These are phyloP conservation scores for Phytophthora podocarpi DNA, from an alignment of 352 stramenopile genomes.

Conservation along the genomic window DNA sequence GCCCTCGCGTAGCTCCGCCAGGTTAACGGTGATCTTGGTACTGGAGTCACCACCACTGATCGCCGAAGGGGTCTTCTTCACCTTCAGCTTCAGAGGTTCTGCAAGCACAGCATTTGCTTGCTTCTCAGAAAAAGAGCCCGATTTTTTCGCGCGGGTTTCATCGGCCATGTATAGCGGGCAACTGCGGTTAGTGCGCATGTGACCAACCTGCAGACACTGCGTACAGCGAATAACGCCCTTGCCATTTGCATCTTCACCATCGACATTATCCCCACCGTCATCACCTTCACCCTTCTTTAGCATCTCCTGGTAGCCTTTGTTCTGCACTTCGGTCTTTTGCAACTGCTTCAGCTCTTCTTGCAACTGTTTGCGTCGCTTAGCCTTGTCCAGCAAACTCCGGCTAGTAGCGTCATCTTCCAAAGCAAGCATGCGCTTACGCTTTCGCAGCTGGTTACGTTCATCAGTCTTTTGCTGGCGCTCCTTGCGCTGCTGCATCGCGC, in stretches of 20 bases:
- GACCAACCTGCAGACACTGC: slow-evolving; percentile 74
- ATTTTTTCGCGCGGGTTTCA: slow-evolving; percentile 50
- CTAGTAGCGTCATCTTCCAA: slow-evolving; percentile 62
- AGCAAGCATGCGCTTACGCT: slow-evolving; percentile 79
- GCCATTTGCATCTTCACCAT: slow-evolving; percentile 35
- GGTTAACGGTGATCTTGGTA: slow-evolving; percentile 78
- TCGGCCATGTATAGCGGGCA: slow-evolving; percentile 86
- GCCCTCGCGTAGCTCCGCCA: slow-evolving; percentile 75
- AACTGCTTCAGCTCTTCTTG: slow-evolving; percentile 88
- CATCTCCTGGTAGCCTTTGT: slow-evolving; percentile 85
- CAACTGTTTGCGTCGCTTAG: slow-evolving; percentile 82
- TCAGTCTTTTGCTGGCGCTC: slow-evolving; percentile 74
- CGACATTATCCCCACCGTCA: slow-evolving; percentile 18
- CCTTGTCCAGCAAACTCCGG: slow-evolving; percentile 69
- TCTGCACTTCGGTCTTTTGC: slow-evolving; percentile 81
- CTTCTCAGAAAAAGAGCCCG: slow-evolving; percentile 23
- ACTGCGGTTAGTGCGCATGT: slow-evolving; percentile 87
- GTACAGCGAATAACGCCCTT: slow-evolving; percentile 83
- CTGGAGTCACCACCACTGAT: slow-evolving; percentile 32
- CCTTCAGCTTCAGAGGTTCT: slow-evolving; percentile 68
- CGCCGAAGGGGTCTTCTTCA: slow-evolving; percentile 48
- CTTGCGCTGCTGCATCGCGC: slow-evolving; percentile 78
- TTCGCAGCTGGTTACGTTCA: slow-evolving; percentile 75
- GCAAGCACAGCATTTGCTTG: slow-evolving; percentile 37
- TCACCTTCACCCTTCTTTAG: slow-evolving; percentile 74